phyloP scores from a whole-genome alignment of 1,284 basidiomycete species.

The Leccinum laetum region DNA sequence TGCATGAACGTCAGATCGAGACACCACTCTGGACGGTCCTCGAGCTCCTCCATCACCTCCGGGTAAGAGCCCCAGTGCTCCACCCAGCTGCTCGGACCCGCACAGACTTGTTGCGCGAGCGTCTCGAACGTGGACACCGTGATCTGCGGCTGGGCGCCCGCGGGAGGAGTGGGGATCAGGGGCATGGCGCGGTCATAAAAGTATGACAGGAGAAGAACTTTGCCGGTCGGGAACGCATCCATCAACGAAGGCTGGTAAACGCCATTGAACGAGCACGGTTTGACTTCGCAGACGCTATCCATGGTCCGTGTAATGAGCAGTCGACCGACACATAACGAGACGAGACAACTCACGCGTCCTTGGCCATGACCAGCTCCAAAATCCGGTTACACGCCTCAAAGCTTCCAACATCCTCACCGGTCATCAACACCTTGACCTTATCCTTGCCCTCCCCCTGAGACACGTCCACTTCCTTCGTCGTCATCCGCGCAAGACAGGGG shows the following conservation, averaged over 20 bases:
- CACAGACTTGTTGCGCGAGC: slow-evolving; percentile 74
- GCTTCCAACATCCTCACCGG: slow-evolving; percentile 75
- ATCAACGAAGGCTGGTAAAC: slow-evolving; percentile 97
- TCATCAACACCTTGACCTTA: slow-evolving; percentile 75
- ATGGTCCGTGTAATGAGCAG: neutral
- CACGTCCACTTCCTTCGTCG: slow-evolving; percentile 67
- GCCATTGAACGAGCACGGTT: slow-evolving; percentile 96
- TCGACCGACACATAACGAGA: neutral
- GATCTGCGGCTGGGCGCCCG: slow-evolving; percentile 34
- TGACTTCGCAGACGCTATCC: slow-evolving; percentile 78
- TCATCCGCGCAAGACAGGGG: slow-evolving; percentile 81
- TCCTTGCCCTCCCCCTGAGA: slow-evolving; percentile 52
- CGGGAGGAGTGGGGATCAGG: slow-evolving; percentile 50
- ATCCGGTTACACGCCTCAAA: slow-evolving; percentile 88
- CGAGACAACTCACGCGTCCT: slow-evolving; percentile 76
- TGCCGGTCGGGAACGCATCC: slow-evolving; percentile 83
- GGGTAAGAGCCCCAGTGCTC: slow-evolving; percentile 51
- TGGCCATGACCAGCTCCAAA: slow-evolving; percentile 92
- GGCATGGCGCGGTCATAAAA: slow-evolving; percentile 95
- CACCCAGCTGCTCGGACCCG: slow-evolving; percentile 64
- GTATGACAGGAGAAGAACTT: slow-evolving; percentile 89
- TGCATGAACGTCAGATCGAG: slow-evolving; percentile 97
- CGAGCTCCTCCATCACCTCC: slow-evolving; percentile 72
- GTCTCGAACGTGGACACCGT: slow-evolving; percentile 63
- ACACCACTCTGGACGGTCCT: slow-evolving; percentile 90